These are phyloP conservation scores for Lumnitzera littorea DNA, from an alignment of 345 rosid genomes.

Conservation along the genomic window DNA sequence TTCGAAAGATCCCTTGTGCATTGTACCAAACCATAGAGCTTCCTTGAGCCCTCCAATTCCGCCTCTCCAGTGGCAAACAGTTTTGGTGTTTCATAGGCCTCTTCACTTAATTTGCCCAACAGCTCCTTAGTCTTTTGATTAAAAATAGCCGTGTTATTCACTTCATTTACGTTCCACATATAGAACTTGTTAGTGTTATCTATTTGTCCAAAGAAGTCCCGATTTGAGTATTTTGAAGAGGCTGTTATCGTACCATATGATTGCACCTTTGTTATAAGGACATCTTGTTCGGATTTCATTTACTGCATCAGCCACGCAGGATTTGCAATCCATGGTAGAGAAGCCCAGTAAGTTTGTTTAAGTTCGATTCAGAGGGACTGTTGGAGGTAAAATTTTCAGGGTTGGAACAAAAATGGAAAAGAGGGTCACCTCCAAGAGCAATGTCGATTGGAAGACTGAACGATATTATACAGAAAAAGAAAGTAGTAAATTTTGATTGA, in stretches of 20 bases:
- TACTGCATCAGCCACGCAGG: slow-evolving; percentile 36
- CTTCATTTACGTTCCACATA: slow-evolving; percentile 25
- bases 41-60: slow-evolving; percentile 14
- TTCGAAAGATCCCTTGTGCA: slow-evolving; percentile 55
- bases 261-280: slow-evolving; percentile 36
- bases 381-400: slow-evolving; percentile 30
- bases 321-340: slow-evolving; percentile 38
- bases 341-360: slow-evolving; percentile 22
- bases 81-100: slow-evolving; percentile 20
- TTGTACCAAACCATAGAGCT: slow-evolving; percentile 53
- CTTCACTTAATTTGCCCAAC: slow-evolving; percentile 22
- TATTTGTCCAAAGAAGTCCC: slow-evolving; percentile 42
- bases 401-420: slow-evolving; percentile 38
- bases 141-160: slow-evolving; percentile 31
- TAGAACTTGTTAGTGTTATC: slow-evolving; percentile 31
- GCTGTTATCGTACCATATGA: slow-evolving; percentile 56
- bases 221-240: slow-evolving; percentile 44
- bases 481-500: slow-evolving; percentile 3
- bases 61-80: slow-evolving; percentile 38
- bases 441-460: slow-evolving; percentile 16
- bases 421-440: slow-evolving; percentile 15
- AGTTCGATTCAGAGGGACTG: slow-evolving; percentile 34
- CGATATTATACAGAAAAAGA: neutral
- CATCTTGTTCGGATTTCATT: slow-evolving; percentile 37
- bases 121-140: slow-evolving; percentile 35